A percentile compares a stretch with the other conserved stretches of the same genome.
phyloP scores from a whole-genome alignment of 2,329 filamentous ascomycete species.

The Magnaporthiopsis poae region DNA sequence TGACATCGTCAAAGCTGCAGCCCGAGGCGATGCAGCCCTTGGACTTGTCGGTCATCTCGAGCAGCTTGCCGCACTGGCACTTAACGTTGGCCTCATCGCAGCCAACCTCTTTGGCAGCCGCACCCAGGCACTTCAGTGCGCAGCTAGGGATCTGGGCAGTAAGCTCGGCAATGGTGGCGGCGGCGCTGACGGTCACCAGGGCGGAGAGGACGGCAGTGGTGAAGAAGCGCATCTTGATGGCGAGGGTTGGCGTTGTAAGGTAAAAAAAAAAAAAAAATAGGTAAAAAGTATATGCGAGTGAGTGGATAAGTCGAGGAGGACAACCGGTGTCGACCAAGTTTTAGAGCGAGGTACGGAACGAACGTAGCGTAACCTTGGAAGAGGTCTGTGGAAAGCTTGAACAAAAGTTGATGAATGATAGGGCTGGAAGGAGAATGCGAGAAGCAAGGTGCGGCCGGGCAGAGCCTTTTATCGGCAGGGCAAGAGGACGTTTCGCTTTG shows the following conservation, averaged over 20 bases:
- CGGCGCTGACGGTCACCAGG: constrained; percentile 16
- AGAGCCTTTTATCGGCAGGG: neutral
- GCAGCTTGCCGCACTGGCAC: constrained; percentile 39
- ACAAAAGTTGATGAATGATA: neutral
- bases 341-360: neutral
- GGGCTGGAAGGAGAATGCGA: neutral
- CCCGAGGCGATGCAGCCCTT: constrained; percentile 26
- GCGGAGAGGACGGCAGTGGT: constrained; percentile 3
- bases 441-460: neutral
- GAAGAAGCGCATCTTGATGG: constrained; percentile 13
- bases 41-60: constrained; percentile 20
- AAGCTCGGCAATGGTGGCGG: constrained; percentile 23
- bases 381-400: neutral
- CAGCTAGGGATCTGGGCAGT: constrained; percentile 26
- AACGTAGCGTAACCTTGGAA: too few relatives aligned
- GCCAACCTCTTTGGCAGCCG: constrained; percentile 34
- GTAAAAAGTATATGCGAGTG: neutral
- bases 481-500: neutral
- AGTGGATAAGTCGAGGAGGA: neutral
- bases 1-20: constrained; percentile 17
- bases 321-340: neutral
- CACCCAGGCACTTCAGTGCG: constrained; percentile 35
- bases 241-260: neutral
- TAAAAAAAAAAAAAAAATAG: too few relatives aligned
- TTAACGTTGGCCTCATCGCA: constrained; percentile 35